Evolutionary conservation across 345 rosid species (phyloP).

Genomic region (Acer yangbiense): DNA sequence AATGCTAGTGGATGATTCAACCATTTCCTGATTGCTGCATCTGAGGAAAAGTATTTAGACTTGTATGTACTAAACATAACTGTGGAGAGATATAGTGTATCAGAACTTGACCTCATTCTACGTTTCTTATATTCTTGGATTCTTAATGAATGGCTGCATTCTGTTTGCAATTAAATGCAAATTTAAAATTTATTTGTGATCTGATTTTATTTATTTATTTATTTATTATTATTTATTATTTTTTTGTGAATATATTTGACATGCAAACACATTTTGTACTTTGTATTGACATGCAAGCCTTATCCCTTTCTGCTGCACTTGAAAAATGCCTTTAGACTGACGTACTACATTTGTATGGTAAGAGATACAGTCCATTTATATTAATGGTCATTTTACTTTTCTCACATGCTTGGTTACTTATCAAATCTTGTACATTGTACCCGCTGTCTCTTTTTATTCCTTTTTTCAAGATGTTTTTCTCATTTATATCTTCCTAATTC

Average conservation of each 20-base stretch:
- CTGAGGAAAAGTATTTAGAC: neutral
- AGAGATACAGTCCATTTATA: neutral
- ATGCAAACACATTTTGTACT: neutral
- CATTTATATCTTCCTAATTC: neutral
- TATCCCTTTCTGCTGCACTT: conserved; percentile 3
- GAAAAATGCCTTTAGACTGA: neutral
- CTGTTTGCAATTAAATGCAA: neutral
- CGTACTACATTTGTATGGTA: neutral
- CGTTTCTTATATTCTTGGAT: conserved; percentile 1
- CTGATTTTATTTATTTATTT: neutral
- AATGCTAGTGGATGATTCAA: neutral
- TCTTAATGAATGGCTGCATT: neutral
- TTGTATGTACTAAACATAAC: neutral
- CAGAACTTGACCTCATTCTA: neutral
- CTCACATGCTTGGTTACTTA: neutral
- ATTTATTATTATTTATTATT: too few relatives aligned
- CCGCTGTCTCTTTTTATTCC: neutral
- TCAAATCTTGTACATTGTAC: neutral
- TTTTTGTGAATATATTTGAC: neutral
- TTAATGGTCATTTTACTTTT: neutral
- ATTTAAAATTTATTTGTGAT: neutral
- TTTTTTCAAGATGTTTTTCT: neutral
- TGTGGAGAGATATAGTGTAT: neutral
- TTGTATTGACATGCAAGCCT: neutral
- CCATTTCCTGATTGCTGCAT: neutral